These are phyloP conservation scores for Leccinellum rugosiceps DNA, from an alignment of 768 basidiomycete genomes.

Conservation along the genomic window DNA sequence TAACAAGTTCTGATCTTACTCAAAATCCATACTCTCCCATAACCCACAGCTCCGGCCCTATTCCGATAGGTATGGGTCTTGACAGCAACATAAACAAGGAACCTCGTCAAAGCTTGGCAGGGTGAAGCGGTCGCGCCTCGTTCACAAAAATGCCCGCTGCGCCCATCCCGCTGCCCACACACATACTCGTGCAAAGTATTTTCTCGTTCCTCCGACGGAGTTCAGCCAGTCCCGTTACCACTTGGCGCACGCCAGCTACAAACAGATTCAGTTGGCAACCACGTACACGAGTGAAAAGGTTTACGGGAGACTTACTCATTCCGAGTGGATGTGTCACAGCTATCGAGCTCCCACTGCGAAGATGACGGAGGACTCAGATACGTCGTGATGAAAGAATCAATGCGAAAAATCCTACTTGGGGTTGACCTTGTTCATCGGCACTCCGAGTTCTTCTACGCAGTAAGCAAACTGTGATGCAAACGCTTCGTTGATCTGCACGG, in stretches of 20 bases:
- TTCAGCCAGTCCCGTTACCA: conserved; percentile 85
- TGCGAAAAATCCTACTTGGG: conserved; percentile 55
- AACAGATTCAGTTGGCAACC: conserved; percentile 12
- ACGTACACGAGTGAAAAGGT: not conserved
- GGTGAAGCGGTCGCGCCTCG: conserved; percentile 38
- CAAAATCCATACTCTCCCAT: no score
- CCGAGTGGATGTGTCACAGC: conserved; percentile 80
- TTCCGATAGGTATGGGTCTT: no score
- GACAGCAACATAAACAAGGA: not conserved
- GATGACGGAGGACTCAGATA: not conserved
- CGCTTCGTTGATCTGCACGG: conserved; percentile 75
- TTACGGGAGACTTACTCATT: conserved; percentile 57
- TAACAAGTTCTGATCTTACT: no score
- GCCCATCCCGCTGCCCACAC: conserved; percentile 86
- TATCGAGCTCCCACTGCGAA: conserved; percentile 75
- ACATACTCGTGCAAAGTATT: conserved; percentile 80
- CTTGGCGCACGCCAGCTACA: conserved; percentile 79
- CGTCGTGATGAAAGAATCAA: not conserved
- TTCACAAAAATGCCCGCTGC: conserved; percentile 80
- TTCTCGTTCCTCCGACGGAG: conserved; percentile 64
- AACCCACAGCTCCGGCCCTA: no score
- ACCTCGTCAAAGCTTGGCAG: conserved; percentile 25
- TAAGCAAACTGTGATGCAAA: conserved; percentile 95
- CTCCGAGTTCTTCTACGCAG: conserved; percentile 75
- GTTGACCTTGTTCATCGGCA: conserved; percentile 82